These are phyloP conservation scores for Ambrosia hybrid DNA, from an alignment of 140 eudicot species.

Conservation along the genomic window DNA sequence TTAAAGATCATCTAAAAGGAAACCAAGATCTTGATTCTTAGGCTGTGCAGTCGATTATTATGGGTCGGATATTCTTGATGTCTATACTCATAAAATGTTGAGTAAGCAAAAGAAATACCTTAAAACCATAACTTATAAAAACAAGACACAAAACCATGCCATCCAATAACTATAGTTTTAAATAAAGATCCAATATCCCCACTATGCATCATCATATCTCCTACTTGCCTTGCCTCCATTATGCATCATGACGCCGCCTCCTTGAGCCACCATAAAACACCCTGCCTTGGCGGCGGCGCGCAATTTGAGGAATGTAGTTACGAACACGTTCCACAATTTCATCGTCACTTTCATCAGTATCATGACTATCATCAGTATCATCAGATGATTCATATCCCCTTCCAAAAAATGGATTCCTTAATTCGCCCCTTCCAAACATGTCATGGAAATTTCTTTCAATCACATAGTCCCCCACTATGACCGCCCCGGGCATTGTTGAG, in stretches of 20 bases:
- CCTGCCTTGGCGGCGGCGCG: slow-evolving; percentile 22
- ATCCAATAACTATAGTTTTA: slow-evolving; percentile 13
- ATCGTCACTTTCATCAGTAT: not conserved
- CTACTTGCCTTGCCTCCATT: slow-evolving; percentile 18
- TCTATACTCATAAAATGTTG: slow-evolving; percentile 24
- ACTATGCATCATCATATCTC: slow-evolving; percentile 17
- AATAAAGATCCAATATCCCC: not conserved
- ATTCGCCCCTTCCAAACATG: slow-evolving; percentile 16
- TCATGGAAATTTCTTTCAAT: slow-evolving; percentile 33
- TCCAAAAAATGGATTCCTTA: slow-evolving; percentile 9
- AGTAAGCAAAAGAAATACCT: slow-evolving; percentile 16
- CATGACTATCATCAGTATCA: not conserved
- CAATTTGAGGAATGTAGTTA: slow-evolving; percentile 23
- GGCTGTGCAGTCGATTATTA: slow-evolving; percentile 31
- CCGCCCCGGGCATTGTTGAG: slow-evolving; percentile 59
- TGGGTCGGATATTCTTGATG: not conserved
- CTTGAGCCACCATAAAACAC: slow-evolving; percentile 25
- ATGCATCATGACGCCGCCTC: slow-evolving; percentile 26
- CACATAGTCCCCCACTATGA: slow-evolving; percentile 52
- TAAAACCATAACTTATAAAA: slow-evolving; percentile 20
- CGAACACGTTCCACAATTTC: slow-evolving; percentile 9
- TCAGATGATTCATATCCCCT: slow-evolving; percentile 2
- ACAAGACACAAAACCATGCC: slow-evolving; percentile 5
- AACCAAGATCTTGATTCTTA: slow-evolving; percentile 1
- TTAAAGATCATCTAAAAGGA: not conserved